These are phyloP conservation scores for Colletotrichum sublineola DNA, from an alignment of 2,329 filamentous ascomycete genomes.

Conservation along the genomic window DNA sequence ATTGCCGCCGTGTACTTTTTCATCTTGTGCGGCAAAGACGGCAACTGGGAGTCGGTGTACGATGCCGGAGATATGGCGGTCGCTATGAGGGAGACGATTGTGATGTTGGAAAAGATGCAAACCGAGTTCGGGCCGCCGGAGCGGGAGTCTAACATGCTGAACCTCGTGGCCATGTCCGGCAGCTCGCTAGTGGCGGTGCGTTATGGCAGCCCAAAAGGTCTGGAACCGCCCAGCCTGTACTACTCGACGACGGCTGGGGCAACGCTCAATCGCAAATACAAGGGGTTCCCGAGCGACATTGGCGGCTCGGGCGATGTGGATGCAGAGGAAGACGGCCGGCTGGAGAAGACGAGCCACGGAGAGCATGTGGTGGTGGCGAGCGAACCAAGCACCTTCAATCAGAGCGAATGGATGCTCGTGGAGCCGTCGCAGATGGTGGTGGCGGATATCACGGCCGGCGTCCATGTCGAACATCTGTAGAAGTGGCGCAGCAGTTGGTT, in stretches of 20 bases:
- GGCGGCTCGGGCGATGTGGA: background rate
- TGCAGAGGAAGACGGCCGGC: background rate
- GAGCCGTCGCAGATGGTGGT: conserved; percentile 34
- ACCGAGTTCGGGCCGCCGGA: conserved; percentile 5
- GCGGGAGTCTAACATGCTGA: conserved; percentile 9
- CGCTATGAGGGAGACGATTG: conserved; percentile 34
- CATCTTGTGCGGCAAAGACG: conserved; percentile 22
- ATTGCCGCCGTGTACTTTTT: conserved; percentile 34
- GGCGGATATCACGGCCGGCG: background rate
- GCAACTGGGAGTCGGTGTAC: conserved; percentile 31
- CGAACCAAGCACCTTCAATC: conserved; percentile 32
- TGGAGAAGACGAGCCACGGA: conserved; percentile 26
- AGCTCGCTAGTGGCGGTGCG: conserved; percentile 30
- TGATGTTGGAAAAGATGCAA: conserved; percentile 24
- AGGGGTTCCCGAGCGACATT: conserved; percentile 18
- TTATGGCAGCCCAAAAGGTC: conserved; percentile 18
- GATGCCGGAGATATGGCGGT: conserved; percentile 5
- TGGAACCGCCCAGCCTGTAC: conserved; percentile 33
- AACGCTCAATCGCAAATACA: conserved; percentile 35
- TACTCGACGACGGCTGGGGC: conserved; percentile 27
- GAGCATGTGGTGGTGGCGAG: conserved; percentile 31
- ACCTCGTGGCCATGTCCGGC: conserved; percentile 19
- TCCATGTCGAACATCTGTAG: conserved; percentile 3
- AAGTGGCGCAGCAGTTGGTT: background rate
- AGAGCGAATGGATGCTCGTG: conserved; percentile 27